These are phyloP conservation scores for Zygosaccharomyces sapae DNA, from an alignment of 1,139 yeast species.

Conservation along the genomic window DNA sequence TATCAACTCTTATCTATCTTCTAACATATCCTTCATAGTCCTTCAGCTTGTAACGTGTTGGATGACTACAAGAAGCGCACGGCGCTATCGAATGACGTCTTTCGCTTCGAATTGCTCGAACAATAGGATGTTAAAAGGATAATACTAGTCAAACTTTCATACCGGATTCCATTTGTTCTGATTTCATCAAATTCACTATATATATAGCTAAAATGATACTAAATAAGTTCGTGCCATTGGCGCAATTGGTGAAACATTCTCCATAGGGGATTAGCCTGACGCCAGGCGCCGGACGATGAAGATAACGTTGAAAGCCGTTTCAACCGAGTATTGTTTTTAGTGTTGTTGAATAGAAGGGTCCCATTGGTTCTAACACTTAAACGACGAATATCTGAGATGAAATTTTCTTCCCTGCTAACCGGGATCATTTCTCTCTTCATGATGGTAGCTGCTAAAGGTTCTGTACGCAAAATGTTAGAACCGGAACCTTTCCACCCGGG, in stretches of 20 bases:
- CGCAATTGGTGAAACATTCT: background rate
- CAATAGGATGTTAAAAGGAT: background rate
- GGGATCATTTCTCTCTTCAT: conserved; percentile 4
- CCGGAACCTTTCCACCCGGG: conserved; percentile 13
- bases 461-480: conserved; percentile 8
- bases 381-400: conserved; percentile 10
- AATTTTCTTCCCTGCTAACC: conserved; percentile 6
- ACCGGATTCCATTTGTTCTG: too few species aligned
- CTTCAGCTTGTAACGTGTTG: background rate
- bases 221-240: background rate
- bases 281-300: conserved; percentile 1
- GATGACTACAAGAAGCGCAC: conserved; percentile 1
- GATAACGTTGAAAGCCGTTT: background rate
- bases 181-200: background rate
- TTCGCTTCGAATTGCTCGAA: background rate
- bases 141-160: too few species aligned
- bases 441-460: background rate
- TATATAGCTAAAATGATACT: background rate
- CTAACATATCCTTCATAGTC: too few species aligned
- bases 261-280: conserved; percentile 1
- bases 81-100: conserved; percentile 1
- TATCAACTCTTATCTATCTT: too few species aligned
- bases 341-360: conserved; percentile 6
- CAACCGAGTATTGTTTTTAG: conserved; percentile 2
- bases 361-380: conserved; percentile 4